Base-by-base conservation (phyloP, 2,329 filamentous ascomycete species). In the Dothiorella sarmentorum region DNA sequence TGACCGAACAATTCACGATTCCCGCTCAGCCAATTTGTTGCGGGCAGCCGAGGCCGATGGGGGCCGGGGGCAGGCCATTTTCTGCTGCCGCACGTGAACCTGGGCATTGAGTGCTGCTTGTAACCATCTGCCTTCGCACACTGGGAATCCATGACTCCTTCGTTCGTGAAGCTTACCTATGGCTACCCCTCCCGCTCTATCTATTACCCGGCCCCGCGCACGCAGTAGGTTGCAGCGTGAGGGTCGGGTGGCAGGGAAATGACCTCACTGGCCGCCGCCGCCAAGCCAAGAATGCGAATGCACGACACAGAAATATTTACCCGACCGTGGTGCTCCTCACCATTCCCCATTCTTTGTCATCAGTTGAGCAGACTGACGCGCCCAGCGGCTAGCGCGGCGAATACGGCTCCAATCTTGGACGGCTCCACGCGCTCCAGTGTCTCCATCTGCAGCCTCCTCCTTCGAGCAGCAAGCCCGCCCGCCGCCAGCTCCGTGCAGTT, bases 361-460 rank as follows among this genome's bases (percentile, higher is more conserved):
- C 45, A 60, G 26, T 60, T 60, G 27, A 53, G 24, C 33, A 79
- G 62, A 61, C 73, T 78, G 24, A 78, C 75, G 44, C 72, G 73
- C 4, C 76, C 76, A 15, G 69, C 73, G 7, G 71, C 71, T 58
- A 75, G 65, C 17, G 64, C 68, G 53, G 62, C 68, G 38, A 68
- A 61, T 51, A 72, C 69, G 3, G 65, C 69, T 58, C 69, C 64
- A 60, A 73, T 69, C 17, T 68, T 66, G 17, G 58, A 61, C 15
- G 61, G 60, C 1, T 69, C 69, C 49, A 70, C 69, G 37, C 69
- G 64, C 42, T 65, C 64, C 24, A 75, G 65, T 17, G 63, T 53
- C 31, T 69, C 63, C 15, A 72, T 63, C 58, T 72, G 67, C 56
- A 65, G 61, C 20, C 67, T 64, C 42, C 73, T 66, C 53, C 74